These are phyloP conservation scores for Penicillium flavigenum DNA, from an alignment of 495 filamentous ascomycete genomes.

Conservation along the genomic window DNA sequence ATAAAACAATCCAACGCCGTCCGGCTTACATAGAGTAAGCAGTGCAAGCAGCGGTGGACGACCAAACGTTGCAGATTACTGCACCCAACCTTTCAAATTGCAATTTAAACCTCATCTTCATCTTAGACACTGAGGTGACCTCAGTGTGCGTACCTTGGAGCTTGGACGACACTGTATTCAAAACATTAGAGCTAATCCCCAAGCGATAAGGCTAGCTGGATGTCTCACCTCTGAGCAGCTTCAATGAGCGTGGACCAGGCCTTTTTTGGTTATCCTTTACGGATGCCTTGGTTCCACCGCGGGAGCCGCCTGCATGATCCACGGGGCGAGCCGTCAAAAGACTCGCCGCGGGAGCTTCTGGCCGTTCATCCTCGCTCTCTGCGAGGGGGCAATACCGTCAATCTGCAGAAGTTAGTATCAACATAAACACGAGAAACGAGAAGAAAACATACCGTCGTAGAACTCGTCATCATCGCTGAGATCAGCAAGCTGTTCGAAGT, in stretches of 20 bases:
- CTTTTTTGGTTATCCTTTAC: slow-evolving; percentile 30
- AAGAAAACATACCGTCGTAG: slow-evolving; percentile 74
- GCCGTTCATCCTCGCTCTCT: slow-evolving; percentile 78
- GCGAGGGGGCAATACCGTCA: slow-evolving; percentile 93
- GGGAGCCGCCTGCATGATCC: slow-evolving; percentile 40
- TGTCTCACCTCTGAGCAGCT: slow-evolving; percentile 42
- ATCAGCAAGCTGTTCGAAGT: slow-evolving; percentile 98
- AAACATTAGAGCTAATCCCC: not conserved
- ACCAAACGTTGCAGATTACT: slow-evolving; percentile 30
- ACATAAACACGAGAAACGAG: not conserved
- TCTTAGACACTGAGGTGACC: slow-evolving; percentile 30
- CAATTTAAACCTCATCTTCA: slow-evolving; percentile 35
- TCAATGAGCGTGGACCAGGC: slow-evolving; percentile 37
- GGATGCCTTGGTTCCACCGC: slow-evolving; percentile 38
- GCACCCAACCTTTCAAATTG: slow-evolving; percentile 37
- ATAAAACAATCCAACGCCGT: slow-evolving; percentile 25
- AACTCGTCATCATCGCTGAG: slow-evolving; percentile 96
- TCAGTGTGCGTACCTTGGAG: slow-evolving; percentile 39
- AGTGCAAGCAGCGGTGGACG: slow-evolving; percentile 26
- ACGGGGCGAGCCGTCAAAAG: slow-evolving; percentile 60
- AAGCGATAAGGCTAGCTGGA: not conserved
- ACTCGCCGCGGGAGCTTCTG: slow-evolving; percentile 65
- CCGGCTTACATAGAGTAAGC: slow-evolving; percentile 25
- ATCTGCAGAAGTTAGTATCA: slow-evolving; percentile 53
- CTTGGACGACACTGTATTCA: slow-evolving; percentile 46